Base-by-base conservation (phyloP, 1,284 basidiomycete species). In the Chiua sp. region DNA sequence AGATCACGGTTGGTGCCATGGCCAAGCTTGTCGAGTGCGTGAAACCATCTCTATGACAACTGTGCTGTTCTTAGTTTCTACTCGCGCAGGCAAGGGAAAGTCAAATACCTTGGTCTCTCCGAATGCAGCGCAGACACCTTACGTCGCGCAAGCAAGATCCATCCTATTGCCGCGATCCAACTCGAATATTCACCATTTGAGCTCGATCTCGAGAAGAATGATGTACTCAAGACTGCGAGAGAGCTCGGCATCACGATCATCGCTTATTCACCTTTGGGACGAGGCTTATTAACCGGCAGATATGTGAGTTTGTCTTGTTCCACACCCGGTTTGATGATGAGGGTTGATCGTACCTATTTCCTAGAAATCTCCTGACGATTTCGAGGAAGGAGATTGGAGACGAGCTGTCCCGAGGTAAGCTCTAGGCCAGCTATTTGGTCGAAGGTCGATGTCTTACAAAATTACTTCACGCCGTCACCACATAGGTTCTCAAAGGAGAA, bases 151-250 rank as follows among this genome's bases (percentile, higher is more conserved):
- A 73, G 72, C 30, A 68, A 69, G 6, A 61, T 79, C 16, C 75
- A 77, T 44, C 75, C 75, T 13, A 76, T 84, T 35, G 69, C 77
- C 8, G 78, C 77, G 0, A 68, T 83, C n/a, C 80, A 84, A 64
- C 67, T 81, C 37, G 82, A 84, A 53, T 78, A 76, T 59, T 80
- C 77, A 7, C 78, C 82, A 0, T 82, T 78, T 64, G 75, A 76
- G n/a, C 65, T 76, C 10, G 67, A 67, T 18, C 69, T 74, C 44
- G 75, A 77, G 51, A 64, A 67, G 47, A 67, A 72, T 23, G 66
- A 60, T 4, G 52, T 77, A 3, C 55, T 76, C 6, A 56, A 68
- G 42, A 70, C 72, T 3, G 66, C 69, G 1, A 68, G 74, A 30
- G 74, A 76, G 52, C 37, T 75, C 0, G 69, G 65, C 13, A 63